Conservation (phyloP, 129 eudicot genomes). For the Logfia minima region DNA sequence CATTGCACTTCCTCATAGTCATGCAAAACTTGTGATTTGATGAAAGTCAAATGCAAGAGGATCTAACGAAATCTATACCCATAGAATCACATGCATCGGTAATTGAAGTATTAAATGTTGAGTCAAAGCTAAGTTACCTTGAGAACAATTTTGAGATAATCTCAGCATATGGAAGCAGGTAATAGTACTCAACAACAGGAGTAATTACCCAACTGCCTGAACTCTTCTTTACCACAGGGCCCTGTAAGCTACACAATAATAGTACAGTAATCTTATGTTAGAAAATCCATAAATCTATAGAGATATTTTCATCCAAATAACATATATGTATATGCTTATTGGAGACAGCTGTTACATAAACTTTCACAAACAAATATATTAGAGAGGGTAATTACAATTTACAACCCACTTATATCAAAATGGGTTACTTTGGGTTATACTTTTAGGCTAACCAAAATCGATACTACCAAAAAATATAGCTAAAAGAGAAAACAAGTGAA, state of each 20-base stretch:
- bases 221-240: conserved; percentile 51
- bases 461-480: not conserved
- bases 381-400: not conserved
- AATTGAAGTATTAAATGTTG: conserved; percentile 1
- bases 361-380: not conserved
- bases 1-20: not conserved
- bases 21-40: not conserved
- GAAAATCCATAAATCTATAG: conserved; percentile 10
- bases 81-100: not conserved
- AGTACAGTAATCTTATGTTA: conserved; percentile 12
- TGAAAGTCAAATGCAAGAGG: not conserved
- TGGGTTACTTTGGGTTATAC: not conserved
- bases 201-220: conserved; percentile 54
- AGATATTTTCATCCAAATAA: conserved; percentile 4
- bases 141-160: conserved; percentile 47
- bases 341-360: conserved; percentile 16
- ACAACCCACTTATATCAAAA: conserved; percentile 5
- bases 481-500: not conserved
- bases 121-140: conserved; percentile 44
- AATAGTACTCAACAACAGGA: conserved; percentile 58
- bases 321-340: conserved; percentile 8
- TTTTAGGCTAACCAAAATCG: not conserved
- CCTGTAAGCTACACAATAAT: conserved; percentile 59
- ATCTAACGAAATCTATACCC: not conserved
- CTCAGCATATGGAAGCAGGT: conserved; percentile 67